A percentile compares a stretch with the other conserved stretches of the same genome.
Conservation (phyloP, 1,284 basidiomycete species). For the Leccinum cinnamomeum region DNA sequence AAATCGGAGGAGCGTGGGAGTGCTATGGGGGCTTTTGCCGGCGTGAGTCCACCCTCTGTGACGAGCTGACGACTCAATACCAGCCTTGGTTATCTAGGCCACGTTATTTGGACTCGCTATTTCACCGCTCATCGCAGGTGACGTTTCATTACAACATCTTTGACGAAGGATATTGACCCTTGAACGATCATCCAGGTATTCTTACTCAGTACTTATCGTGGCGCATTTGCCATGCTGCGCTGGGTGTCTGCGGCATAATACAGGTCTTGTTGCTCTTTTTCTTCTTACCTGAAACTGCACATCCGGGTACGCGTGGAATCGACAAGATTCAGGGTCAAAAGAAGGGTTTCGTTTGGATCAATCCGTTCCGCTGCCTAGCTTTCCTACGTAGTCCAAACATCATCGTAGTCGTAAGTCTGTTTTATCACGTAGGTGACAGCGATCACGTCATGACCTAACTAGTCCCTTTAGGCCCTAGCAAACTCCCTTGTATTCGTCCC, state of each 20-base stretch:
- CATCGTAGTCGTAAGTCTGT: constrained; percentile 49
- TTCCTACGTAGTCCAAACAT: constrained; percentile 63
- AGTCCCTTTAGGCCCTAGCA: constrained; percentile 39
- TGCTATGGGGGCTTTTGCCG: constrained; percentile 48
- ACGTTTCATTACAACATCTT: neutral
- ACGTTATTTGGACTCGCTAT: constrained; percentile 46
- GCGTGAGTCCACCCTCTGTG: constrained; percentile 31
- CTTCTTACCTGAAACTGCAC: constrained; percentile 72
- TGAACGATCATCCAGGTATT: constrained; percentile 33
- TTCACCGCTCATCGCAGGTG: constrained; percentile 47
- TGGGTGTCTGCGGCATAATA: constrained; percentile 47
- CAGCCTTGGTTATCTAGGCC: constrained; percentile 36
- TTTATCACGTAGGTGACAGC: neutral
- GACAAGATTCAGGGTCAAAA: constrained; percentile 41
- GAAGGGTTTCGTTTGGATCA: constrained; percentile 49
- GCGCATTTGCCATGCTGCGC: constrained; percentile 60
- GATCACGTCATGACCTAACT: neutral
- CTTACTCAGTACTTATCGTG: constrained; percentile 62
- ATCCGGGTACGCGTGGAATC: constrained; percentile 47
- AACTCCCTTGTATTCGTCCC: constrained; percentile 41
- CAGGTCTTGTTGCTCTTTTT: constrained; percentile 47
- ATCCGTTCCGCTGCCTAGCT: constrained; percentile 55
- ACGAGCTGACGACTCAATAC: constrained; percentile 15
- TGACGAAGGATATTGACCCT: constrained; percentile 5
- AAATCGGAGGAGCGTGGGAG: constrained; percentile 46